Evolutionary conservation across 768 basidiomycete genomes (phyloP).

Genomic region (Mycena kentingensis): DNA sequence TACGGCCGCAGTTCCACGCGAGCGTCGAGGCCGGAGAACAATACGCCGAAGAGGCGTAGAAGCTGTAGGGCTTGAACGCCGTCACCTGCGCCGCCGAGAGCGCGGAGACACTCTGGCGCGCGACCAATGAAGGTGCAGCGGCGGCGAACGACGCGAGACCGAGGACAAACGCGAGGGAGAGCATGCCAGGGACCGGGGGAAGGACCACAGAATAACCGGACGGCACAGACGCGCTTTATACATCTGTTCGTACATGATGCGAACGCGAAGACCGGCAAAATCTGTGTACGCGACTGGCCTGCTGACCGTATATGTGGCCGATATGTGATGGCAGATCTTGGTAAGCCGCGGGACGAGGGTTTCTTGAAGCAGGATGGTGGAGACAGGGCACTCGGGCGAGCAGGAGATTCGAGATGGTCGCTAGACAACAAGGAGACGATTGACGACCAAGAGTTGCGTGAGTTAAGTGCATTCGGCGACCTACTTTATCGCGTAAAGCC

Average conservation of each 20-base stretch:
- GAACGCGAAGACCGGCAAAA: too few species aligned
- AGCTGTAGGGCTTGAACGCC: constrained; percentile 48
- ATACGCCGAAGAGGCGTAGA: constrained; percentile 53
- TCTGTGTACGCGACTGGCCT: too few species aligned
- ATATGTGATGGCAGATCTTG: neutral
- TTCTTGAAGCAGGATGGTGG: neutral
- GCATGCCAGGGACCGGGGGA: neutral
- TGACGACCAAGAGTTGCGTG: too few species aligned
- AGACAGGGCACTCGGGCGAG: neutral
- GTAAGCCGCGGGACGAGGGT: neutral
- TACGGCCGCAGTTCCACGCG: constrained; percentile 57
- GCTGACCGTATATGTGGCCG: too few species aligned
- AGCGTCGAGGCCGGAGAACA: constrained; percentile 45
- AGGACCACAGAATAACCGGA: neutral
- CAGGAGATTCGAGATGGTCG: too few species aligned
- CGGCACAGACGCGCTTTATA: neutral
- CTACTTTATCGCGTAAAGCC: too few species aligned
- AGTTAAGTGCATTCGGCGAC: too few species aligned
- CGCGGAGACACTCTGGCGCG: constrained; percentile 41
- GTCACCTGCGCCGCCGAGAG: constrained; percentile 44
- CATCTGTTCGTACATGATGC: neutral
- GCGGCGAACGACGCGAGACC: constrained; percentile 17
- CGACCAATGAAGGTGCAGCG: constrained; percentile 28
- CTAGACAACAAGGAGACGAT: too few species aligned
- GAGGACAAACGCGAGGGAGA: neutral